phyloP scores from a whole-genome alignment of 768 basidiomycete genomes.

The Boletus coccyginus region DNA sequence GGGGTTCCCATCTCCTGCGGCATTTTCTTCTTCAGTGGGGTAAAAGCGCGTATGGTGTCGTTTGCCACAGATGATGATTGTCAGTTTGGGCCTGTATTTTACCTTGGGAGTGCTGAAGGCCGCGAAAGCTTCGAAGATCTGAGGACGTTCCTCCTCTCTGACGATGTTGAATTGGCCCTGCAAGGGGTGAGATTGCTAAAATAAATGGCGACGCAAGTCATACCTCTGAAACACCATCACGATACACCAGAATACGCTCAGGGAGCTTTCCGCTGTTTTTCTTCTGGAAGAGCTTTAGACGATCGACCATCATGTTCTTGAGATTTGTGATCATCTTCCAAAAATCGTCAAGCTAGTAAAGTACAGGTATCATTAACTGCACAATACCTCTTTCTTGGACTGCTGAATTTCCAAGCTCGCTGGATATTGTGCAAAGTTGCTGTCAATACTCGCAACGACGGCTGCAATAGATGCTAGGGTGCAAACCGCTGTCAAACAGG shows the following conservation, averaged over 20 bases:
- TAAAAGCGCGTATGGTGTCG: constrained; percentile 59
- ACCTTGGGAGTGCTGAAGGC: constrained; percentile 35
- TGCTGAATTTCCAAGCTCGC: constrained; percentile 48
- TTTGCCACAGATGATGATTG: constrained; percentile 56
- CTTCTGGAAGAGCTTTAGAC: constrained; percentile 39
- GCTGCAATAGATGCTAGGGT: constrained; percentile 47
- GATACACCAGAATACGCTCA: constrained; percentile 48
- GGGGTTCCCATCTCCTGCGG: constrained; percentile 49
- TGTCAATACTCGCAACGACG: constrained; percentile 49
- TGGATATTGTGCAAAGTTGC: constrained; percentile 47
- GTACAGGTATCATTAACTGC: background rate
- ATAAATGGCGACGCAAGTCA: constrained; percentile 1
- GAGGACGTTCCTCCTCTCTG: constrained; percentile 41
- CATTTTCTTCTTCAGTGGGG: constrained; percentile 42
- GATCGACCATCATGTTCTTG: constrained; percentile 46
- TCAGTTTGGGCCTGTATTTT: constrained; percentile 45
- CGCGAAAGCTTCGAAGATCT: constrained; percentile 42
- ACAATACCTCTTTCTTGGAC: constrained; percentile 63
- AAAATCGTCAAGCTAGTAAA: background rate
- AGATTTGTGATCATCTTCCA: constrained; percentile 49
- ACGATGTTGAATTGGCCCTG: constrained; percentile 51
- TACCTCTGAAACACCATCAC: constrained; percentile 82
- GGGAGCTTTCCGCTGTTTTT: constrained; percentile 39
- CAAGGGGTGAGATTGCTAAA: constrained; percentile 10
- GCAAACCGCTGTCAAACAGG: background rate